Evolutionary conservation across 169 alveolate species (phyloP).

Genomic region (Plasmodium cynomolgi): DNA sequence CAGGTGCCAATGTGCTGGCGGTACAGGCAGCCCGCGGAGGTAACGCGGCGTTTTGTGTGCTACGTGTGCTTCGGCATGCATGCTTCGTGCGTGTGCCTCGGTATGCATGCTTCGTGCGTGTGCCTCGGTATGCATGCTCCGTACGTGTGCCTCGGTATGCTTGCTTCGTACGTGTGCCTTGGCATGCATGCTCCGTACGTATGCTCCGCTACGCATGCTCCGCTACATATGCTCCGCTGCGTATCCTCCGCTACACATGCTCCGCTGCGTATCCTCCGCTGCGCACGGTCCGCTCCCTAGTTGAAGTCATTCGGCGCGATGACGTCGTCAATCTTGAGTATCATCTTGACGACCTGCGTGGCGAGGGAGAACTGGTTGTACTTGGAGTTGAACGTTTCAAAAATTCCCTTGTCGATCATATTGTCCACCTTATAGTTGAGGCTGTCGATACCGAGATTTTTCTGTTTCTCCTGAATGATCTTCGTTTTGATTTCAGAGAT

Average conservation of each 20-base stretch:
- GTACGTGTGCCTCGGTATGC: too few relatives aligned
- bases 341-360: conserved; percentile 99
- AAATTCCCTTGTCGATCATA: conserved; percentile 93
- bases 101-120: too few relatives aligned
- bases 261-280: background rate
- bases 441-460: conserved; percentile 95
- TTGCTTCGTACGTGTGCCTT: too few relatives aligned
- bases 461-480: conserved; percentile 88
- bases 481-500: conserved; percentile 93
- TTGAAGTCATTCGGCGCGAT: conserved; percentile 82
- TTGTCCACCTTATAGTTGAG: conserved; percentile 85
- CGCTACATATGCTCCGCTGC: too few relatives aligned
- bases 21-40: background rate
- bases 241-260: background rate
- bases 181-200: too few relatives aligned
- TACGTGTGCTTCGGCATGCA: background rate
- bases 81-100: too few relatives aligned
- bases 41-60: background rate
- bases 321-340: conserved; percentile 98
- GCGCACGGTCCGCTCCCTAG: background rate
- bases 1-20: background rate
- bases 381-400: conserved; percentile 95
- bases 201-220: too few relatives aligned
- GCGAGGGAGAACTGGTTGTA: conserved; percentile 96
- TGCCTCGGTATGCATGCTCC: too few relatives aligned